Evolutionary conservation across 352 stramenopile species (phyloP), one percentile per base, ranked within the genome.

Genomic region (Thalassiosira ordinaria): DNA sequence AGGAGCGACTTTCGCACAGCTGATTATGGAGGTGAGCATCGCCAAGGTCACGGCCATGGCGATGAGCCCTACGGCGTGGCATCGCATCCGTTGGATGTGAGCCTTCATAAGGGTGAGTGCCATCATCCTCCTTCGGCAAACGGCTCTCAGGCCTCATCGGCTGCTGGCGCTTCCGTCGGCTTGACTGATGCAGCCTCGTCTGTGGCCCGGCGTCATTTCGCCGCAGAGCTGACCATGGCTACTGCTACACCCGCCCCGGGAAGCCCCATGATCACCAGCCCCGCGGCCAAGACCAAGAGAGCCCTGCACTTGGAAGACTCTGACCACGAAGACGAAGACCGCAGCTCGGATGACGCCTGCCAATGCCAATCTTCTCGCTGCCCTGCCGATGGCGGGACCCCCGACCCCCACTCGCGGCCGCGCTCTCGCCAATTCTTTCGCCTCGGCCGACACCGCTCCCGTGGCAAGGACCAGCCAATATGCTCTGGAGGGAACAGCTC

Each of bases 341-440:
- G n/a, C n/a, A n/a, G n/a, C n/a, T n/a, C n/a, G n/a, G n/a, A n/a
- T n/a, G n/a, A n/a, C n/a, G n/a, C n/a, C n/a, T n/a, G n/a, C n/a
- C n/a, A n/a, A n/a, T n/a, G n/a, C n/a, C n/a, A n/a, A n/a, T n/a
- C n/a, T n/a, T n/a, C n/a, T n/a, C n/a, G n/a, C n/a, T n/a, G n/a
- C n/a, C n/a, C n/a, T n/a, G n/a, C n/a, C n/a, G n/a, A n/a, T n/a
- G n/a, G n/a, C n/a, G n/a, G n/a, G n/a, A n/a, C n/a, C n/a, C n/a
- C n/a, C n/a, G n/a, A n/a, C n/a, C 63, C 20, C 1, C 39, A 57
- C 4, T 67, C 57, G 16, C 3, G 39, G 22, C 33, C 39, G 4
- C 52, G 29, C 11, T 29, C 27, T 27, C 65, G 52, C 20, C 64
- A 73, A 13, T 66, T 66, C 29, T 74, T 74, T 51, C 65, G 52